Percentiles rank a stretch among this genome's conserved stretches.
These are phyloP conservation scores for Pezicula carpinea DNA, from an alignment of 2,329 filamentous ascomycete genomes.

Conservation along the genomic window DNA sequence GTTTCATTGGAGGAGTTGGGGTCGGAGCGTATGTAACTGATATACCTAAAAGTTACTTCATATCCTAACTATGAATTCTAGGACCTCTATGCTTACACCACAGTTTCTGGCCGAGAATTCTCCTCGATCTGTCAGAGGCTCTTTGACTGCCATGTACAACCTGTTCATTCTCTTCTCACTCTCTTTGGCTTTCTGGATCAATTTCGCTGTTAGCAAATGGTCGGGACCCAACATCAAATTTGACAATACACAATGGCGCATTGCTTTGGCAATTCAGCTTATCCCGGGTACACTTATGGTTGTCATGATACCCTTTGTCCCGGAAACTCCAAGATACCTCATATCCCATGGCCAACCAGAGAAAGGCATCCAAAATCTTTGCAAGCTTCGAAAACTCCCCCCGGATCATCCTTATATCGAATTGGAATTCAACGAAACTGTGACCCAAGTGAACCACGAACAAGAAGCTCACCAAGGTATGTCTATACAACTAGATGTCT, in stretches of 20 bases:
- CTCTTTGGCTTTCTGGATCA: conserved; percentile 1
- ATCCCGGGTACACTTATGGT: background rate
- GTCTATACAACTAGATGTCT: background rate
- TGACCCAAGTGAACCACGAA: conserved; percentile 37
- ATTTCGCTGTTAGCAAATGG: conserved; percentile 22
- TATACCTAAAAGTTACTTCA: background rate
- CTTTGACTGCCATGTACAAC: conserved; percentile 35
- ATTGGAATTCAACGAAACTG: conserved; percentile 41
- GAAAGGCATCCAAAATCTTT: conserved; percentile 50
- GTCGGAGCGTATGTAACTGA: background rate
- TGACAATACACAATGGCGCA: background rate
- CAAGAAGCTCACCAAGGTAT: conserved; percentile 36
- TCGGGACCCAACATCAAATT: conserved; percentile 22
- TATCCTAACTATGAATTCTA: too few relatives aligned
- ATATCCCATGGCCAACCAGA: conserved; percentile 52
- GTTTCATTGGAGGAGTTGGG: background rate
- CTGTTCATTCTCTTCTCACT: conserved; percentile 30
- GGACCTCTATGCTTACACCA: conserved; percentile 33
- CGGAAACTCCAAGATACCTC: background rate
- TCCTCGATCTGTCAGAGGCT: conserved; percentile 34
- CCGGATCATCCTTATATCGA: conserved; percentile 45
- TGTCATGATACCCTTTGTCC: background rate
- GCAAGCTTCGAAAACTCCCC: conserved; percentile 43
- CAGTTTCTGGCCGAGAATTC: conserved; percentile 37
- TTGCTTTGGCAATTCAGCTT: background rate